Evolutionary conservation across 2,329 filamentous ascomycete genomes (phyloP).

Genomic region (Colletotrichum trifolii): DNA sequence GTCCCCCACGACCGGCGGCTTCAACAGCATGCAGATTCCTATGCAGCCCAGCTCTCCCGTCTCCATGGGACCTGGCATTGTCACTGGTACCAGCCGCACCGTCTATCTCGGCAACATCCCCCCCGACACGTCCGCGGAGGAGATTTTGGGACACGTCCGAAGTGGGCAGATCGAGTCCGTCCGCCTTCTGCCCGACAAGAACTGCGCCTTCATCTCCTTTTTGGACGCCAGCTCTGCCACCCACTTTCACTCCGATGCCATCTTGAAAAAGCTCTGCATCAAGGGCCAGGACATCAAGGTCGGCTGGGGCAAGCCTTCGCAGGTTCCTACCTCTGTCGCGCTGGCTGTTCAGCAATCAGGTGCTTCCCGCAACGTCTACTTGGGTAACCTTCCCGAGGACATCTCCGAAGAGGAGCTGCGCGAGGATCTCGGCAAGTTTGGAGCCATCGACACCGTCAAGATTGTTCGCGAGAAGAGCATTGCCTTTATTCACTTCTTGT

Average conservation of each 20-base stretch:
- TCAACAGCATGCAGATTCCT: slow-evolving; percentile 66
- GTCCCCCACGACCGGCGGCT: slow-evolving; percentile 80
- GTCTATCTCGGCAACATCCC: slow-evolving; percentile 99
- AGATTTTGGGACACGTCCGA: slow-evolving; percentile 94
- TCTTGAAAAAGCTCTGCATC: slow-evolving; percentile 99
- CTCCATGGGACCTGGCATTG: slow-evolving; percentile 79
- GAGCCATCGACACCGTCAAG: slow-evolving; percentile 96
- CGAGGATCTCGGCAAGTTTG: slow-evolving; percentile 96
- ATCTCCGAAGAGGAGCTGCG: slow-evolving; percentile 91
- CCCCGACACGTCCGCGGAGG: slow-evolving; percentile 95
- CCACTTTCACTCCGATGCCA: slow-evolving; percentile 99
- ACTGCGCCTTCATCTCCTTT: slow-evolving; percentile 99
- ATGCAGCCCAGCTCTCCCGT: slow-evolving; percentile 79
- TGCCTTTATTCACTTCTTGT: slow-evolving; percentile 96
- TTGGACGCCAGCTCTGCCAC: slow-evolving; percentile 97
- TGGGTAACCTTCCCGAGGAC: slow-evolving; percentile 93
- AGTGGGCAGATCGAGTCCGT: slow-evolving; percentile 99
- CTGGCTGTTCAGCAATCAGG: slow-evolving; percentile 97
- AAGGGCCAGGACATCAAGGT: slow-evolving; percentile 99
- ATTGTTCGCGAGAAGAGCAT: slow-evolving; percentile 98
- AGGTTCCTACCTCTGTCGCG: slow-evolving; percentile 97
- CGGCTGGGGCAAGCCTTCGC: slow-evolving; percentile 98
- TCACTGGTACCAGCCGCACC: slow-evolving; percentile 92
- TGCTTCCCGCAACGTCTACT: slow-evolving; percentile 95
- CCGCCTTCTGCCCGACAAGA: slow-evolving; percentile 95